These are phyloP conservation scores for Trypanosoma mega DNA, from an alignment of 208 protist genomes.

Conservation along the genomic window DNA sequence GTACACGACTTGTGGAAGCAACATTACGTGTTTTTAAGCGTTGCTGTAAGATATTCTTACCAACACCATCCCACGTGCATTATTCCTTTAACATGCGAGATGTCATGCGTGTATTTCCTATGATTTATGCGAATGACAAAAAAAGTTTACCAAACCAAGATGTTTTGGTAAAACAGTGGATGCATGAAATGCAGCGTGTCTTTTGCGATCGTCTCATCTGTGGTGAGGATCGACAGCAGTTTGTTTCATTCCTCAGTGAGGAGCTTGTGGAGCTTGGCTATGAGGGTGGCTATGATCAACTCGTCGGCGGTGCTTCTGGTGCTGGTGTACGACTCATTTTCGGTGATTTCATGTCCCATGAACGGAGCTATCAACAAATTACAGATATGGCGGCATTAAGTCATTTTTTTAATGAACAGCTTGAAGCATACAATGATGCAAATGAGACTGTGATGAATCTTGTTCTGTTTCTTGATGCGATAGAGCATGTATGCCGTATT, in stretches of 20 bases:
- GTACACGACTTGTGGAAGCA: slow-evolving; percentile 73
- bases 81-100: slow-evolving; percentile 99
- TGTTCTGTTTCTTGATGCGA: slow-evolving; percentile 96
- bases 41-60: slow-evolving; percentile 91
- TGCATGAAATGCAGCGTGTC: slow-evolving; percentile 95
- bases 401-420: slow-evolving; percentile 74
- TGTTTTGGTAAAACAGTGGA: slow-evolving; percentile 91
- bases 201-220: slow-evolving; percentile 95
- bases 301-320: too few relatives aligned
- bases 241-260: slow-evolving; percentile 68
- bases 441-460: slow-evolving; percentile 94
- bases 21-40: slow-evolving; percentile 94
- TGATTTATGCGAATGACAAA: slow-evolving; percentile 86
- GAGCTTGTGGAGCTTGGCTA: slow-evolving; percentile 68
- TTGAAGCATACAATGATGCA: slow-evolving; percentile 93
- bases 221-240: slow-evolving; percentile 81
- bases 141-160: slow-evolving; percentile 58
- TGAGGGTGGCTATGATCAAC: slow-evolving; percentile 47
- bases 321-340: slow-evolving; percentile 91
- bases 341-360: slow-evolving; percentile 88
- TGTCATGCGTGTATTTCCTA: slow-evolving; percentile 96
- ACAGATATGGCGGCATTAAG: slow-evolving; percentile 78
- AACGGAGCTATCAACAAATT: slow-evolving; percentile 89
- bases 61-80: slow-evolving; percentile 97
- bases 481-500: slow-evolving; percentile 97